phyloP scores from a whole-genome alignment of 805 yeast genomes.

The Candida chauliodis region DNA sequence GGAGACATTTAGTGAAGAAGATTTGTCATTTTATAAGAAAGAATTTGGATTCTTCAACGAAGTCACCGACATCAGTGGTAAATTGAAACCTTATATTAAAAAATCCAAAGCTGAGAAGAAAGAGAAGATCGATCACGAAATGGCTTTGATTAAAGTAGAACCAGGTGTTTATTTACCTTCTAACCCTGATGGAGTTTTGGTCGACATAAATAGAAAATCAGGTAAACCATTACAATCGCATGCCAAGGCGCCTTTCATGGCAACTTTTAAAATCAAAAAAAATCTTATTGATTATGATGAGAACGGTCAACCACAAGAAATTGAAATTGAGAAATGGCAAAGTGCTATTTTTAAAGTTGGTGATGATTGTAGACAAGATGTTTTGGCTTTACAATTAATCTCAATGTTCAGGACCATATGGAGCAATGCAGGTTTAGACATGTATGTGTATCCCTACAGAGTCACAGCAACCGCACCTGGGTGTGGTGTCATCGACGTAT shows the following conservation, averaged over 20 bases:
- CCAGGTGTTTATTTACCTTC: conserved; percentile 88
- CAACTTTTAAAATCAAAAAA: conserved; percentile 80
- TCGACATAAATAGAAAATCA: conserved; percentile 86
- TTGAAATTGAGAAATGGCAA: conserved; percentile 70
- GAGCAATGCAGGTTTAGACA: conserved; percentile 82
- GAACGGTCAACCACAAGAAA: conserved; percentile 24
- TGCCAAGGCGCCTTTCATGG: conserved; percentile 98
- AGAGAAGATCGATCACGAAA: conserved; percentile 92
- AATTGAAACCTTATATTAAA: conserved; percentile 89
- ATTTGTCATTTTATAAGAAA: conserved; percentile 64
- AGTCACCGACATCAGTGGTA: conserved; percentile 92
- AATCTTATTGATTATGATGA: conserved; percentile 46
- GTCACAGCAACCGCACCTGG: conserved; percentile 99
- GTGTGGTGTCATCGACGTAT: conserved; percentile 96
- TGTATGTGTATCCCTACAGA: conserved; percentile 87
- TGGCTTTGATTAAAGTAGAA: conserved; percentile 46
- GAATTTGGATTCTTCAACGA: conserved; percentile 89
- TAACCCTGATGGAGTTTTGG: conserved; percentile 92
- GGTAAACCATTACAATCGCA: conserved; percentile 96
- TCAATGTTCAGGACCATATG: conserved; percentile 90
- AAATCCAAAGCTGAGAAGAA: conserved; percentile 95
- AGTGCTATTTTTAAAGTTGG: conserved; percentile 98
- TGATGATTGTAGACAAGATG: conserved; percentile 98
- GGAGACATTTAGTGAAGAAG: conserved; percentile 54
- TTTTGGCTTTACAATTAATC: conserved; percentile 85